Evolutionary conservation across 2,329 filamentous ascomycete genomes (phyloP).

Genomic region (Ophiostoma montium): DNA sequence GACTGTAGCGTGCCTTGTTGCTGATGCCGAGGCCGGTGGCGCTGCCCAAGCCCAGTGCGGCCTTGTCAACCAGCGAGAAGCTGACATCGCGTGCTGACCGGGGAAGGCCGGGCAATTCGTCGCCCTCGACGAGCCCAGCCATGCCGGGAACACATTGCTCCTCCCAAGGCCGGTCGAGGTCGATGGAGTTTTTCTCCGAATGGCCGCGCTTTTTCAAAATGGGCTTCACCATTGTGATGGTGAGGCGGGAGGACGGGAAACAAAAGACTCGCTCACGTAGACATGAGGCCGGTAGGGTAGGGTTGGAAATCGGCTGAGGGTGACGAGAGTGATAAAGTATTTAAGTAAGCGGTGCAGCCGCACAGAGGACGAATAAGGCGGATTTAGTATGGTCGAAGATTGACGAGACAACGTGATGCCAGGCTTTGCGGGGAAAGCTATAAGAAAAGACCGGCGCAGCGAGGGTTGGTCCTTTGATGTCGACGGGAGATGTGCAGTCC

Average conservation of each 20-base stretch:
- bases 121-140: slow-evolving; percentile 21
- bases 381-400: no score
- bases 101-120: slow-evolving; percentile 15
- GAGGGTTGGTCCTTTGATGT: no score
- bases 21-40: background rate
- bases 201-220: slow-evolving; percentile 46
- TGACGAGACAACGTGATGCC: no score
- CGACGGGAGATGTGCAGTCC: no score
- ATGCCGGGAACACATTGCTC: slow-evolving; percentile 32
- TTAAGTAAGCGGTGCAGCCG: background rate
- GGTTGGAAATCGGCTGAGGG: background rate
- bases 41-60: background rate
- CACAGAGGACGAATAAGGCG: background rate
- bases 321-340: background rate
- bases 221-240: slow-evolving; percentile 40
- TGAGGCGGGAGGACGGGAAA: slow-evolving; percentile 13
- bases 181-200: slow-evolving; percentile 48
- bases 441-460: no score
- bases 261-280: background rate
- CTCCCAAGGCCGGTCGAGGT: slow-evolving; percentile 45
- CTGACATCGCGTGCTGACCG: slow-evolving; percentile 28
- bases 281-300: background rate
- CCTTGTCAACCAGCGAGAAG: slow-evolving; percentile 25
- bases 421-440: no score
- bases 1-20: slow-evolving; percentile 29